Percentiles rank a stretch among this genome's conserved stretches.
These are phyloP conservation scores for Chlorella sp. DNA, from an alignment of 139 green algal species.

Conservation along the genomic window DNA sequence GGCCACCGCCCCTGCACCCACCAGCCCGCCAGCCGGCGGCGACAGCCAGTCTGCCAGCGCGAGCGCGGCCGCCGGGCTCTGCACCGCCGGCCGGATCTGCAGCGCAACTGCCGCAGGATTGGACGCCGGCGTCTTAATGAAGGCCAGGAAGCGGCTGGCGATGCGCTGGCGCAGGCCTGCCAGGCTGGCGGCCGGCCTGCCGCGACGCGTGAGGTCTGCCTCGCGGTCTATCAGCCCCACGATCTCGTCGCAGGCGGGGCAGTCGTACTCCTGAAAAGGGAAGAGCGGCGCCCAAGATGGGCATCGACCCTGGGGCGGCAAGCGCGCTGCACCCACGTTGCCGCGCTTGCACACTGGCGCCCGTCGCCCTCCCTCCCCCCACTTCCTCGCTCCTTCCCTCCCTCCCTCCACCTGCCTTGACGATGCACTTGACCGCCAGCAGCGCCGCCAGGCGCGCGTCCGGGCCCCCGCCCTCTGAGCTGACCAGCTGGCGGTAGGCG, in stretches of 20 bases:
- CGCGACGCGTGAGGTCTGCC: conserved; percentile 70
- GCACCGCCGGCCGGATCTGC: not conserved
- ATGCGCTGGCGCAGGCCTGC: conserved; percentile 80
- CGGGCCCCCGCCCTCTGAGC: conserved; percentile 53
- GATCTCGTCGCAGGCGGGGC: conserved; percentile 56
- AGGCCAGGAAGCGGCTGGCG: conserved; percentile 71
- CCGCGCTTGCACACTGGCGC: not conserved
- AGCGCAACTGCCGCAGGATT: conserved; percentile 55
- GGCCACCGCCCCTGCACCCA: too few species aligned
- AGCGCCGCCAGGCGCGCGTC: conserved; percentile 87
- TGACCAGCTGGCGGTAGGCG: conserved; percentile 73
- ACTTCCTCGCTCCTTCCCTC: too few species aligned
- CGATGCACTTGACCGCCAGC: conserved; percentile 80
- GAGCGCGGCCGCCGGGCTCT: not conserved
- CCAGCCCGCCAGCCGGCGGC: not conserved
- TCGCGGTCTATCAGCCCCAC: conserved; percentile 85
- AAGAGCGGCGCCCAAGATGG: too few species aligned
- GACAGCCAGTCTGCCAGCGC: not conserved
- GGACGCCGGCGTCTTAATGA: conserved; percentile 81
- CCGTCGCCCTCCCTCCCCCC: too few species aligned
- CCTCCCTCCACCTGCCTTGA: not conserved
- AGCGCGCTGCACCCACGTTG: not conserved
- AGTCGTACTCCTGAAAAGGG: not conserved
- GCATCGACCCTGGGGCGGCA: too few species aligned
- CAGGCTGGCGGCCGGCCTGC: conserved; percentile 62